These are phyloP conservation scores for Saccharomyces hybrid DNA, from an alignment of 1,139 yeast genomes.

Conservation along the genomic window DNA sequence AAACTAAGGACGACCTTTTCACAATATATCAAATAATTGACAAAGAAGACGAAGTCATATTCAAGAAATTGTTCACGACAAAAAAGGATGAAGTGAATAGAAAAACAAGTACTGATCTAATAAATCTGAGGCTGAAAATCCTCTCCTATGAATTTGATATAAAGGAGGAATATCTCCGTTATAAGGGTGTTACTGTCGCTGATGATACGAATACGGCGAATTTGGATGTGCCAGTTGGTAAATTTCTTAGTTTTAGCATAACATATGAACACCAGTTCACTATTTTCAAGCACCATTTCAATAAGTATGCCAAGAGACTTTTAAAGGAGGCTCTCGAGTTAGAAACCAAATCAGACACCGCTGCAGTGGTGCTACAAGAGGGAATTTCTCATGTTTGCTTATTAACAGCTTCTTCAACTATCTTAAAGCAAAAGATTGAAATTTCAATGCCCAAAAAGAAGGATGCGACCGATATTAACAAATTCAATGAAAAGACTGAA, in stretches of 20 bases:
- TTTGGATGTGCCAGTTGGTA: too few species aligned
- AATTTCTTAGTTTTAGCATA: too few species aligned
- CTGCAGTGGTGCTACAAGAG: constrained; percentile 86
- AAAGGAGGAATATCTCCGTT: constrained; percentile 62
- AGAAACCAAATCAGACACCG: constrained; percentile 82
- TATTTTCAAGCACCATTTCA: constrained; percentile 72
- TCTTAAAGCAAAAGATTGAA: constrained; percentile 64
- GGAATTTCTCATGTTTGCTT: constrained; percentile 89
- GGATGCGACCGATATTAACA: constrained; percentile 67
- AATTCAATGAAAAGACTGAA: constrained; percentile 69
- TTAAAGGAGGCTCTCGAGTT: constrained; percentile 63
- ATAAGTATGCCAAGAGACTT: constrained; percentile 55
- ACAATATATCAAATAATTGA: constrained; percentile 71
- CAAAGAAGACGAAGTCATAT: constrained; percentile 62
- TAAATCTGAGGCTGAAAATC: constrained; percentile 37
- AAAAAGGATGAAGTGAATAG: constrained; percentile 21
- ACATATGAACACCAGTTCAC: constrained; percentile 49
- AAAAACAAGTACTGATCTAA: constrained; percentile 18
- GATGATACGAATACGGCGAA: too few species aligned
- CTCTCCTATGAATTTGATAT: constrained; percentile 72
- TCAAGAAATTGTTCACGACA: constrained; percentile 40
- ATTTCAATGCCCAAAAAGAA: constrained; percentile 64
- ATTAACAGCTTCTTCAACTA: constrained; percentile 81
- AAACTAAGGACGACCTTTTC: constrained; percentile 90
- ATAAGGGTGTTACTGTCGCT: constrained; percentile 21